phyloP scores from a whole-genome alignment of 2,329 filamentous ascomycete species.

The Graphilbum fragrans region DNA sequence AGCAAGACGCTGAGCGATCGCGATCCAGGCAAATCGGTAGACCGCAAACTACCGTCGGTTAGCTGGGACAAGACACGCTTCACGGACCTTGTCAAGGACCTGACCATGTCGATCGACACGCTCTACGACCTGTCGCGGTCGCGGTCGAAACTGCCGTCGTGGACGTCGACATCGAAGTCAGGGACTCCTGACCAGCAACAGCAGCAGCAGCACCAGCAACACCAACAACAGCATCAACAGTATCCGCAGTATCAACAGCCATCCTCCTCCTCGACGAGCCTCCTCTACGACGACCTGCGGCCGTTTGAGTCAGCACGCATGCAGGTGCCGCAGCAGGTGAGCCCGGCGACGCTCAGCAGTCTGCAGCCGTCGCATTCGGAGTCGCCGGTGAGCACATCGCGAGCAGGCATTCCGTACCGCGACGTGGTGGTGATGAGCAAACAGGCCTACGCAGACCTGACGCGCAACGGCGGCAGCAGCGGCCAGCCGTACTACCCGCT shows the following conservation, averaged over 20 bases:
- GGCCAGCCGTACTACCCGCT: slow-evolving; percentile 41
- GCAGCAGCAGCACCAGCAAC: slow-evolving; percentile 19
- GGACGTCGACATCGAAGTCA: slow-evolving; percentile 11
- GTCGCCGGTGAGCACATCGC: slow-evolving; percentile 7
- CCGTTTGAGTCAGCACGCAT: slow-evolving; percentile 49
- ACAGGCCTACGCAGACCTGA: slow-evolving; percentile 37
- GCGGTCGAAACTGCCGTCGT: slow-evolving; percentile 23
- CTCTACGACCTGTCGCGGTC: slow-evolving; percentile 65
- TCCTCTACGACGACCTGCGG: slow-evolving; percentile 28
- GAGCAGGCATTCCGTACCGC: slow-evolving; percentile 20
- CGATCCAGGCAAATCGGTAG: slow-evolving; percentile 13
- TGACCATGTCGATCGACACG: slow-evolving; percentile 68
- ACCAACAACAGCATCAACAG: slow-evolving; percentile 17
- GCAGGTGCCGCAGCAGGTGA: slow-evolving; percentile 48
- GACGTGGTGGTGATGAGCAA: slow-evolving; percentile 40
- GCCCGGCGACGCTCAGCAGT: slow-evolving; percentile 36
- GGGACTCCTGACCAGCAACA: too few species aligned
- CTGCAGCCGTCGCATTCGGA: slow-evolving; percentile 28
- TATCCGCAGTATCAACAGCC: slow-evolving; percentile 10
- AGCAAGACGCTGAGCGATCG: slow-evolving; percentile 23
- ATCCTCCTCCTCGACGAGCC: slow-evolving; percentile 1
- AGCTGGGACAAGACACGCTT: slow-evolving; percentile 62
- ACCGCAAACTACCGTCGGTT: slow-evolving; percentile 43
- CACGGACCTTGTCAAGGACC: slow-evolving; percentile 59
- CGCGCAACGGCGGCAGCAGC: slow-evolving; percentile 20